These are phyloP conservation scores for Heritiera littoralis DNA, from an alignment of 345 rosid genomes.

Conservation along the genomic window DNA sequence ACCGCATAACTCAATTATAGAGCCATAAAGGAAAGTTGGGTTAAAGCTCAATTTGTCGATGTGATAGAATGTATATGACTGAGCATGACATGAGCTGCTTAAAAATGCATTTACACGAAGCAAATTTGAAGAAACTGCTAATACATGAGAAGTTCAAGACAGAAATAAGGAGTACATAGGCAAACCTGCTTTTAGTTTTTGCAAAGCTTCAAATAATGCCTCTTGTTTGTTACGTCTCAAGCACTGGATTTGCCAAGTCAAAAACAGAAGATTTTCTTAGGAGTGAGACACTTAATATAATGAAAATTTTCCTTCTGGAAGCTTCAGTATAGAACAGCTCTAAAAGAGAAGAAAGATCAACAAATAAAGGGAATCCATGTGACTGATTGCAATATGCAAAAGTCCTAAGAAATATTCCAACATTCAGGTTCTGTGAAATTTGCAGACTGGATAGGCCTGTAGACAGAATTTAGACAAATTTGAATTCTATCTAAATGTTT, in stretches of 20 bases:
- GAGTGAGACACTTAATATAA: background rate
- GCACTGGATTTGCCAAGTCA: slow-evolving; percentile 40
- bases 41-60: background rate
- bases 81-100: background rate
- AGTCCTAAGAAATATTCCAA: background rate
- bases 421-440: background rate
- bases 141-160: background rate
- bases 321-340: background rate
- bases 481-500: background rate
- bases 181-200: slow-evolving; percentile 85
- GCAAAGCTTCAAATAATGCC: slow-evolving; percentile 67
- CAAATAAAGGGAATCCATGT: slow-evolving; percentile 6
- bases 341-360: background rate
- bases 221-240: slow-evolving; percentile 51
- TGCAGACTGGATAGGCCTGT: background rate
- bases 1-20: background rate
- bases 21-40: background rate
- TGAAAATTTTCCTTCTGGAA: background rate
- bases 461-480: no score
- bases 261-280: slow-evolving; percentile 3
- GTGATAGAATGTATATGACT: background rate
- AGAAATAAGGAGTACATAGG: background rate
- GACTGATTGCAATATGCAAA: slow-evolving; percentile 1
- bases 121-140: background rate
- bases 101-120: background rate